Evolutionary conservation across 2,329 filamentous ascomycete genomes (phyloP).

Genomic region (Hypoxylon sp.): DNA sequence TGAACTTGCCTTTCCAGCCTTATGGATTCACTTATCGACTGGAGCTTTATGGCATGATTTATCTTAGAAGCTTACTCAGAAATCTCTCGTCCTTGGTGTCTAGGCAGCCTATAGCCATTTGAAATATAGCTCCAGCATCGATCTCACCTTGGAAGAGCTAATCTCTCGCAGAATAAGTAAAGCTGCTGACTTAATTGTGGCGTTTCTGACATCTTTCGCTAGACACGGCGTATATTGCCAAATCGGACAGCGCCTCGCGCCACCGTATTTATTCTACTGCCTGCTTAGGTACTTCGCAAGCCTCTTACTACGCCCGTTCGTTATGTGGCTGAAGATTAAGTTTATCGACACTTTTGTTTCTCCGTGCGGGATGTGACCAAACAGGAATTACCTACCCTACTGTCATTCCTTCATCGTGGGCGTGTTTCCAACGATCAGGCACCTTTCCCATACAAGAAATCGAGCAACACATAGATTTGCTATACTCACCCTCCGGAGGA

Average conservation of each 20-base stretch:
- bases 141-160: constrained; percentile 7
- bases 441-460: background rate
- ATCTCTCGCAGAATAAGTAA: constrained; percentile 6
- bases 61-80: constrained; percentile 2
- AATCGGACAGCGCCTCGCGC: constrained; percentile 26
- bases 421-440: background rate
- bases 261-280: constrained; percentile 10
- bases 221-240: constrained; percentile 11
- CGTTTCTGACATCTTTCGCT: constrained; percentile 8
- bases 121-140: constrained; percentile 4
- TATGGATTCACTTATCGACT: background rate
- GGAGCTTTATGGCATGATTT: background rate
- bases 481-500: constrained; percentile 1
- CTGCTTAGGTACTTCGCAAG: constrained; percentile 5
- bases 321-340: constrained; percentile 3
- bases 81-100: background rate
- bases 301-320: background rate
- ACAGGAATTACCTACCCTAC: background rate
- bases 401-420: background rate
- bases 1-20: constrained; percentile 3
- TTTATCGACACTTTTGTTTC: constrained; percentile 9
- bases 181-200: constrained; percentile 6
- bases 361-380: constrained; percentile 5
- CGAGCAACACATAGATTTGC: background rate
- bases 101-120: background rate